These are phyloP conservation scores for Zymoseptoria brevis DNA, from an alignment of 2,329 filamentous ascomycete species.

Conservation along the genomic window DNA sequence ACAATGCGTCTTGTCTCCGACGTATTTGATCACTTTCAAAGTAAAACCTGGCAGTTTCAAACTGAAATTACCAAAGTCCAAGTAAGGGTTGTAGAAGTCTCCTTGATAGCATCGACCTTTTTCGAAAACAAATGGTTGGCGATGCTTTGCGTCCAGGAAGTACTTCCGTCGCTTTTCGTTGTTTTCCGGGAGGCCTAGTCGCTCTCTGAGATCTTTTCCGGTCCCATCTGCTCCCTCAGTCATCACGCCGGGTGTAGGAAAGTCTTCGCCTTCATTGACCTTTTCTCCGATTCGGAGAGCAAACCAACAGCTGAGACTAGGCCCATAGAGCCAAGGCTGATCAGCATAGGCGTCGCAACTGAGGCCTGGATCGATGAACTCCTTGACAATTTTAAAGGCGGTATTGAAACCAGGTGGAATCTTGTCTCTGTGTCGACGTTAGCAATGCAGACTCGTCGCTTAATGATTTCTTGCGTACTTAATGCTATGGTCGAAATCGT, in stretches of 20 bases:
- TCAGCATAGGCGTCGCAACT: constrained; percentile 86
- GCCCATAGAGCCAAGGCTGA: constrained; percentile 76
- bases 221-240: constrained; percentile 36
- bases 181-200: constrained; percentile 30
- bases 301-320: constrained; percentile 38
- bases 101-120: constrained; percentile 37
- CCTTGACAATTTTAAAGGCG: constrained; percentile 76
- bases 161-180: constrained; percentile 39
- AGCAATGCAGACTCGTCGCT: neutral
- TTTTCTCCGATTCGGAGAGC: constrained; percentile 25
- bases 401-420: constrained; percentile 79
- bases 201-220: constrained; percentile 26
- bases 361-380: constrained; percentile 82
- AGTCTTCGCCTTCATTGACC: constrained; percentile 15
- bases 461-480: constrained; percentile 21
- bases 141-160: constrained; percentile 32
- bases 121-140: constrained; percentile 36
- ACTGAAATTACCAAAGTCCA: constrained; percentile 41
- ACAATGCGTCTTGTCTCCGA: constrained; percentile 42
- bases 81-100: constrained; percentile 43
- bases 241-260: constrained; percentile 26
- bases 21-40: constrained; percentile 38
- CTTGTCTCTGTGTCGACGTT: constrained; percentile 42
- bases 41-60: constrained; percentile 40
- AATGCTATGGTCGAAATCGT: constrained; percentile 88